These are phyloP conservation scores for Phytophthora sojae DNA, from an alignment of 352 stramenopile species.

Conservation along the genomic window DNA sequence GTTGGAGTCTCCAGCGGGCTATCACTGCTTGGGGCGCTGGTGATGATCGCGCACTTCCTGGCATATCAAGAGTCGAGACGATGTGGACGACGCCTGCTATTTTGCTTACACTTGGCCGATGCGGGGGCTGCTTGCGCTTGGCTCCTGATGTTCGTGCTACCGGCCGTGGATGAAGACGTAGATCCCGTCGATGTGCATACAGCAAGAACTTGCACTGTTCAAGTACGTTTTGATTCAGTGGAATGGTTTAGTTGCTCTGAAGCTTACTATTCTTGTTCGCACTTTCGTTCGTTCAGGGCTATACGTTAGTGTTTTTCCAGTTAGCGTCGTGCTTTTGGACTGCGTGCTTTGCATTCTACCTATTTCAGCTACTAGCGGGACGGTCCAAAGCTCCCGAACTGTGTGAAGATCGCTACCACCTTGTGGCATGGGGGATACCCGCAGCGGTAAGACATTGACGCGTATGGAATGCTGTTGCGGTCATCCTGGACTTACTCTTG, in stretches of 20 bases:
- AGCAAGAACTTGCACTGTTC: conserved; percentile 37
- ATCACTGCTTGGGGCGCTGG: conserved; percentile 53
- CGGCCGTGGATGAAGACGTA: conserved; percentile 12
- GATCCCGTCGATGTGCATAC: conserved; percentile 1
- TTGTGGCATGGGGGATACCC: conserved; percentile 74
- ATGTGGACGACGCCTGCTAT: conserved; percentile 66
- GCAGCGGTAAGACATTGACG: conserved; percentile 35
- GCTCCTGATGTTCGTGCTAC: conserved; percentile 59
- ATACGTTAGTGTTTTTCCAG: conserved; percentile 71
- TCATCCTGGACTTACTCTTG: conserved; percentile 5
- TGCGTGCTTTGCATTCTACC: conserved; percentile 79
- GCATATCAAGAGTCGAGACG: conserved; percentile 70
- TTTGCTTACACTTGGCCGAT: conserved; percentile 74
- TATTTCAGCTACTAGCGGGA: conserved; percentile 71
- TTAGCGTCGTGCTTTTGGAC: conserved; percentile 79
- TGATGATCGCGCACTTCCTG: conserved; percentile 68
- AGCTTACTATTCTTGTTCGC: not conserved
- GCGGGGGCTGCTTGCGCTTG: conserved; percentile 54
- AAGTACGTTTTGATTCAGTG: conserved; percentile 37
- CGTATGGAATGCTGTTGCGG: not conserved
- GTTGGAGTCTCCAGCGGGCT: conserved; percentile 47
- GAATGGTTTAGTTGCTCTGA: not conserved
- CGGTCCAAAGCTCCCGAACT: conserved; percentile 63
- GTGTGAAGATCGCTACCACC: conserved; percentile 74
- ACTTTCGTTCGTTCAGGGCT: conserved; percentile 43